These are phyloP conservation scores for Alternaria tenuissima DNA, from an alignment of 2,329 filamentous ascomycete species.

Conservation along the genomic window DNA sequence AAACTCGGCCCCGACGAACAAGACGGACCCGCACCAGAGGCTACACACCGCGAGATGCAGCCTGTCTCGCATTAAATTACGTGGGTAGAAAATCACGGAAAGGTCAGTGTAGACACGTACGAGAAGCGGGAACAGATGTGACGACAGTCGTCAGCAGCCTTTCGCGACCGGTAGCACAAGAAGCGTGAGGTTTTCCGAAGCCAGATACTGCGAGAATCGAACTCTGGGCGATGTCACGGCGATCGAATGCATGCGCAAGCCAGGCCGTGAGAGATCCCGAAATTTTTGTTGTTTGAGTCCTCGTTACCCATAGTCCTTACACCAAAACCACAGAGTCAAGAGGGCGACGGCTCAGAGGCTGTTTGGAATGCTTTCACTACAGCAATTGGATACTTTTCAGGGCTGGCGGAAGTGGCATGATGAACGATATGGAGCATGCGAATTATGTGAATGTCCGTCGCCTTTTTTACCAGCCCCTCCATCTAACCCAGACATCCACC, in stretches of 20 bases:
- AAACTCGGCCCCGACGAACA: conserved; percentile 16
- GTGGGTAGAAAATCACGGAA: conserved; percentile 52
- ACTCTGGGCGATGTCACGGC: conserved; percentile 40
- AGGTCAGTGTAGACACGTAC: conserved; percentile 42
- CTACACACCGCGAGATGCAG: conserved; percentile 31
- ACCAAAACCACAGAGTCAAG: not conserved
- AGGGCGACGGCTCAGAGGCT: not conserved
- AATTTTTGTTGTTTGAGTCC: conserved; percentile 10
- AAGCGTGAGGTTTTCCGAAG: conserved; percentile 49
- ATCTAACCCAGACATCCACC: conserved; percentile 77
- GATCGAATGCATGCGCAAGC: conserved; percentile 33
- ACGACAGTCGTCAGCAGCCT: conserved; percentile 51
- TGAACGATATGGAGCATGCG: not conserved
- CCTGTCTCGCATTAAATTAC: conserved; percentile 48
- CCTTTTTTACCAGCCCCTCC: conserved; percentile 69
- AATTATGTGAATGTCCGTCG: not conserved
- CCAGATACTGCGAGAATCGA: conserved; percentile 44
- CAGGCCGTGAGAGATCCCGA: conserved; percentile 42
- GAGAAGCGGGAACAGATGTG: conserved; percentile 50
- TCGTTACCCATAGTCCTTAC: conserved; percentile 13
- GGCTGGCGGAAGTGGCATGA: not conserved
- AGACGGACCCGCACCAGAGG: conserved; percentile 21
- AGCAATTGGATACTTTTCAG: not conserved
- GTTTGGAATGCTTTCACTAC: not conserved
- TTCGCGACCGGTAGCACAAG: conserved; percentile 49